Conservation (phyloP, 441 rosid genomes). For the Sinapis alba region DNA sequence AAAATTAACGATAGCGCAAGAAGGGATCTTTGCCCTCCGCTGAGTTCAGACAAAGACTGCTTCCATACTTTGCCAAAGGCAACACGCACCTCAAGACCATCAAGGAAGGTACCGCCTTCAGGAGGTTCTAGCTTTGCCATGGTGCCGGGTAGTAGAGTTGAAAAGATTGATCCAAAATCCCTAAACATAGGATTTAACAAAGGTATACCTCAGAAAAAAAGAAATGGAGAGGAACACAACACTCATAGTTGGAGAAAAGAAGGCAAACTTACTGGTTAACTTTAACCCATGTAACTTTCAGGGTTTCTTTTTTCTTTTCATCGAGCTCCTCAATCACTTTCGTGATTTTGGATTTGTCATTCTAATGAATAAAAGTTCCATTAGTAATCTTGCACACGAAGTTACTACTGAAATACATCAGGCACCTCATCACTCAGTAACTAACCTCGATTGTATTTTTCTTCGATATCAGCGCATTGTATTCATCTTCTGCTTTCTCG, state of each 20-base stretch:
- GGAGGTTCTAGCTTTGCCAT: conserved; percentile 96
- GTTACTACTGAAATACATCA: conserved; percentile 10
- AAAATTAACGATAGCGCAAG: conserved; percentile 93
- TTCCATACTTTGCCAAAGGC: conserved; percentile 99
- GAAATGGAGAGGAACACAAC: background rate
- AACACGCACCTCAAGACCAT: conserved; percentile 98
- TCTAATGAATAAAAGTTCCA: conserved; percentile 44
- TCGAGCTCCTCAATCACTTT: conserved; percentile 98
- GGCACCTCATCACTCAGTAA: conserved; percentile 16
- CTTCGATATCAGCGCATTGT: conserved; percentile 90
- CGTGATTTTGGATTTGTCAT: conserved; percentile 92
- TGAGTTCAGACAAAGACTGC: conserved; percentile 94
- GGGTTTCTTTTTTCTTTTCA: conserved; percentile 98
- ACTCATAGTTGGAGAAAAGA: background rate
- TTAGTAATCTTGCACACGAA: conserved; percentile 17
- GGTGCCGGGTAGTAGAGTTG: conserved; percentile 96
- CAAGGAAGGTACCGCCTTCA: conserved; percentile 92
- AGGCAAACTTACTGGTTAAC: conserved; percentile 74
- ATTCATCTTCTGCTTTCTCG: conserved; percentile 99
- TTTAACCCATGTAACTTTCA: conserved; percentile 98
- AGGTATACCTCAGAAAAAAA: background rate
- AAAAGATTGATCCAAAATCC: conserved; percentile 97
- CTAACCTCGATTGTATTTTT: conserved; percentile 93
- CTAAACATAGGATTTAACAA: conserved; percentile 46
- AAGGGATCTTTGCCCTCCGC: conserved; percentile 98